A percentile compares a stretch with the other conserved stretches of the same genome.
Conservation (phyloP, 2,329 filamentous ascomycete genomes). For the Sporothrix luriei region DNA sequence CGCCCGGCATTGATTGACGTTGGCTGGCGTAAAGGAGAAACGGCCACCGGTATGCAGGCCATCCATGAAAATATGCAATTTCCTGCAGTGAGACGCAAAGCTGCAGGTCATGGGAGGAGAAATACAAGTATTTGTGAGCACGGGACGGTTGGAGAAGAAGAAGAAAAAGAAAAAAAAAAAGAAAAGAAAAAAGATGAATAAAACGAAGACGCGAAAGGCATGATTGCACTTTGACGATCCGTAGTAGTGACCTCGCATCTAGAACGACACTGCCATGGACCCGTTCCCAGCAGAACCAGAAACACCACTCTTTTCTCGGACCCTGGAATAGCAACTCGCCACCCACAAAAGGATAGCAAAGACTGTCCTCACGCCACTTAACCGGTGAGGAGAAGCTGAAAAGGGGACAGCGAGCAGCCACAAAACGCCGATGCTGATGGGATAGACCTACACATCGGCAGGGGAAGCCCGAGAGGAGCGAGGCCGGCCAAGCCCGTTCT, state of each 20-base stretch:
- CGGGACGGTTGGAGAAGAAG: neutral
- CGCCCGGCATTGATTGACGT: neutral
- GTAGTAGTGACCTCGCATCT: constrained; percentile 5
- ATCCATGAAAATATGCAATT: neutral
- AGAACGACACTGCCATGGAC: too few relatives aligned
- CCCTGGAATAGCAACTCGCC: neutral
- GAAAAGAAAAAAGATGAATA: neutral
- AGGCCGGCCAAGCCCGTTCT: neutral
- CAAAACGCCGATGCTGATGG: neutral
- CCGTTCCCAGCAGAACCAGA: neutral
- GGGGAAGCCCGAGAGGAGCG: neutral
- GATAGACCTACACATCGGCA: neutral
- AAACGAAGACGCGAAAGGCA: too few relatives aligned
- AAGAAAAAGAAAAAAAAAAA: too few relatives aligned
- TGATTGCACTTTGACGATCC: neutral
- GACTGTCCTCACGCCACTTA: neutral
- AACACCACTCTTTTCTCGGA: too few relatives aligned
- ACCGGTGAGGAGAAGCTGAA: neutral
- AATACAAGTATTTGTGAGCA: neutral
- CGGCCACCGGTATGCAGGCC: constrained; percentile 12
- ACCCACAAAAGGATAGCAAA: neutral
- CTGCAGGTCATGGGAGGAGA: neutral
- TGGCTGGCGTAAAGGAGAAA: neutral
- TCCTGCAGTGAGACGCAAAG: neutral
- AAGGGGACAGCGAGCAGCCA: neutral